Conservation (phyloP, 495 filamentous ascomycete genomes). For the Amorphotheca resinae region DNA sequence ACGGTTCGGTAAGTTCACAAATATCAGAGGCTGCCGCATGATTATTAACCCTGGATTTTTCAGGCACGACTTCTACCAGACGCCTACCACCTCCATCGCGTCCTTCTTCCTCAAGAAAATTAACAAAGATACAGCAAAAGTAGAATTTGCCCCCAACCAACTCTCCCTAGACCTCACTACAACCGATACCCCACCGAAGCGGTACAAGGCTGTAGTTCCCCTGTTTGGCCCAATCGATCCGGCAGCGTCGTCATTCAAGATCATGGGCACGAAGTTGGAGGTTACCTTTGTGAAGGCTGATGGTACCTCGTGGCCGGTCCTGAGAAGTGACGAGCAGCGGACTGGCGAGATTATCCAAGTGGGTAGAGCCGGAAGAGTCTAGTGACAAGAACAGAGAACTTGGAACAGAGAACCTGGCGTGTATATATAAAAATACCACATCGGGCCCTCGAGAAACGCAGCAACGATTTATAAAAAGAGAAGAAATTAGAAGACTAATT, state of each 20-base stretch:
- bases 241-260: slow-evolving; percentile 61
- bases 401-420: too few species aligned
- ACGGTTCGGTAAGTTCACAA: slow-evolving; percentile 51
- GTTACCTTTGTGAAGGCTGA: slow-evolving; percentile 73
- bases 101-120: slow-evolving; percentile 97
- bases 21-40: background rate
- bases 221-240: slow-evolving; percentile 68
- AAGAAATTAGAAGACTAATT: too few species aligned
- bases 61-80: slow-evolving; percentile 94
- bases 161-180: slow-evolving; percentile 73
- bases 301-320: slow-evolving; percentile 75
- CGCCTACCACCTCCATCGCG: slow-evolving; percentile 67
- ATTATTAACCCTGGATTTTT: background rate
- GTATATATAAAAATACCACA: background rate
- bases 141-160: slow-evolving; percentile 48
- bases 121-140: slow-evolving; percentile 60
- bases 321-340: slow-evolving; percentile 68
- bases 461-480: too few species aligned
- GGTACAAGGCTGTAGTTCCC: slow-evolving; percentile 59
- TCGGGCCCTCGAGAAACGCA: too few species aligned
- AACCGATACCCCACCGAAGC: slow-evolving; percentile 59
- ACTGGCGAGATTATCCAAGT: slow-evolving; percentile 55
- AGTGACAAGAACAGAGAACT: slow-evolving; percentile 22
- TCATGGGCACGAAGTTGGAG: slow-evolving; percentile 93
- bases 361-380: slow-evolving; percentile 58